phyloP scores from a whole-genome alignment of 176 grass and related monocot species.

The Phyllostachys edulis region DNA sequence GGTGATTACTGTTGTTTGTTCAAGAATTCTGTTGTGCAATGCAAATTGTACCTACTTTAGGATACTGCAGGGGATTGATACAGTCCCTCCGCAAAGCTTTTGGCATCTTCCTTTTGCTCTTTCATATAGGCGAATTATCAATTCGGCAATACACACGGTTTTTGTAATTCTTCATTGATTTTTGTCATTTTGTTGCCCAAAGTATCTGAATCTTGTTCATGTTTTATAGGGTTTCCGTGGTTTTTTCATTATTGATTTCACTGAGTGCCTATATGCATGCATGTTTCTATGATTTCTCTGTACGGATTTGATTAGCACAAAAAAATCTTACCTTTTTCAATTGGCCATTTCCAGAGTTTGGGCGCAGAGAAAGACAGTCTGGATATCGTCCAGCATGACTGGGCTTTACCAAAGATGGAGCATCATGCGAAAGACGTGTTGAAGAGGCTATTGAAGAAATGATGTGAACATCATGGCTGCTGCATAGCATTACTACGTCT shows the following conservation, averaged over 20 bases:
- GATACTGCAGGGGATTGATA: not conserved
- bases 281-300: not conserved
- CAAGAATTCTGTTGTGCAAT: not conserved
- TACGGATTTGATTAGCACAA: not conserved
- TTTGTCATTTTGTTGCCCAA: not conserved
- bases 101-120: not conserved
- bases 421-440: constrained; percentile 66
- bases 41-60: not conserved
- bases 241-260: not conserved
- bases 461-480: constrained; percentile 3
- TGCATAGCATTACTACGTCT: not conserved
- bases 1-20: not conserved
- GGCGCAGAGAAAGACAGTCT: constrained; percentile 89
- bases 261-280: not conserved
- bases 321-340: constrained; percentile 9
- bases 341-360: constrained; percentile 60
- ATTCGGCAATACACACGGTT: not conserved
- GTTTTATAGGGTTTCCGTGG: not conserved
- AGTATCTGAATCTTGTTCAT: not conserved
- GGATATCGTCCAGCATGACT: constrained; percentile 98
- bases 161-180: not conserved
- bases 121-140: not conserved
- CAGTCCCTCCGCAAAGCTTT: not conserved
- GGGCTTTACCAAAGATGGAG: constrained; percentile 85
- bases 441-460: constrained; percentile 74